Evolutionary conservation across 371 early-diverging fungal genomes (phyloP), one percentile per base, ranked within the genome.

Genomic region (Lichtheimia corymbifera): DNA sequence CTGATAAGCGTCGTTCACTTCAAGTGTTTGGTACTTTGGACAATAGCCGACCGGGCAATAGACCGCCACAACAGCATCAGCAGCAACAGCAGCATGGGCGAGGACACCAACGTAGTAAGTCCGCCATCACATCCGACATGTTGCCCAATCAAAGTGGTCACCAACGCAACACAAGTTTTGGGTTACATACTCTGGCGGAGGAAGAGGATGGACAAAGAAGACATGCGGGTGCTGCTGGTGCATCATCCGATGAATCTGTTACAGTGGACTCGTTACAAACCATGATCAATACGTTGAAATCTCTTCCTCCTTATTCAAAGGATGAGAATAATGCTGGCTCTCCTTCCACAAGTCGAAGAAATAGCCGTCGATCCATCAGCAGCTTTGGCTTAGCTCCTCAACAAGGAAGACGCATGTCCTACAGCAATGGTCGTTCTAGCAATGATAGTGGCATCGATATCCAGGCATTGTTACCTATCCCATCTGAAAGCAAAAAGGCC

Each of bases 211-310:
- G 59, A 17, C 53, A 60, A 24, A 24, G 50, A 13, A 50, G 50
- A 24, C 42, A 53, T 51, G 47, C n/a, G 9, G 47, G 47, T 18
- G 22, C n/a, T 51, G 47, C n/a, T 47, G 47, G 47, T 18, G 22
- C n/a, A n/a, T 18, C n/a, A 18, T n/a, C 18, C 47, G 62, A 56
- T 35, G 67, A 68, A 15, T 61, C 71, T 3, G 58, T 71, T 12
- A 70, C 76, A 4, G 71, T 81, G 4, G 75, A 82, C 41, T 79
- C 77, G 2, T 63, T 86, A 15, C 80, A 86, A 35, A 71, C 80
- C 42, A 82, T 86, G 68, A 83, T 86, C 63, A 80, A 78, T 28
- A 80, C 77, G 14, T 55, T 86, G 43, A 83, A 82, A 55, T 71
- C 73, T 15, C 58, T 86, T 24, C 84, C 86, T 22, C 77, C 83